Conservation (phyloP, 2,329 filamentous ascomycete species). For the Hypoxylon sp. region DNA sequence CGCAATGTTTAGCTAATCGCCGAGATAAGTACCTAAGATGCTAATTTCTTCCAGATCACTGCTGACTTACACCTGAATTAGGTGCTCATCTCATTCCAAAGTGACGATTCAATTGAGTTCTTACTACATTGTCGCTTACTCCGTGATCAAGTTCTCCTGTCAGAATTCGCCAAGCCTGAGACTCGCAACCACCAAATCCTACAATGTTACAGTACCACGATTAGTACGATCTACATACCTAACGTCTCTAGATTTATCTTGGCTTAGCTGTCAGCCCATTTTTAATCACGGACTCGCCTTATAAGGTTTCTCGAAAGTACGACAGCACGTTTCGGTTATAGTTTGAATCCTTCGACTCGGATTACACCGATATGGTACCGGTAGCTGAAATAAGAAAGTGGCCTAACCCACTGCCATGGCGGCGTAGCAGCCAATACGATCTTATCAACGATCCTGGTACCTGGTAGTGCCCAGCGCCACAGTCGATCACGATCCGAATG, state of each 20-base stretch:
- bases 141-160: not conserved
- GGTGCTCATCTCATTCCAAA: not conserved
- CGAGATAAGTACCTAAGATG: not conserved
- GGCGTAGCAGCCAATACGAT: constrained; percentile 16
- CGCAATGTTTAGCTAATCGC: not conserved
- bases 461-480: constrained; percentile 3
- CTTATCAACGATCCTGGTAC: constrained; percentile 5
- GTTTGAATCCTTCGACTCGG: not conserved
- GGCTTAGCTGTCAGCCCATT: not conserved
- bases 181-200: not conserved
- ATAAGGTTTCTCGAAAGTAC: not conserved
- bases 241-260: not conserved
- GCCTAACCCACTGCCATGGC: not conserved
- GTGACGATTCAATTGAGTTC: not conserved
- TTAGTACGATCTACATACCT: not conserved
- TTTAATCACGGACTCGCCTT: not conserved
- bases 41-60: not conserved
- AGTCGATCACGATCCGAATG: constrained; percentile 3
- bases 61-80: not conserved
- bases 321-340: not conserved
- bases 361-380: not conserved
- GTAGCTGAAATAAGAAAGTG: constrained; percentile 2
- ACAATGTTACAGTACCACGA: not conserved
- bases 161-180: not conserved
- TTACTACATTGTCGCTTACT: not conserved